A percentile compares a stretch with the other conserved stretches of the same genome.
These are phyloP conservation scores for Gyromitra esculenta DNA, from an alignment of 2,329 filamentous ascomycete species.

Conservation along the genomic window DNA sequence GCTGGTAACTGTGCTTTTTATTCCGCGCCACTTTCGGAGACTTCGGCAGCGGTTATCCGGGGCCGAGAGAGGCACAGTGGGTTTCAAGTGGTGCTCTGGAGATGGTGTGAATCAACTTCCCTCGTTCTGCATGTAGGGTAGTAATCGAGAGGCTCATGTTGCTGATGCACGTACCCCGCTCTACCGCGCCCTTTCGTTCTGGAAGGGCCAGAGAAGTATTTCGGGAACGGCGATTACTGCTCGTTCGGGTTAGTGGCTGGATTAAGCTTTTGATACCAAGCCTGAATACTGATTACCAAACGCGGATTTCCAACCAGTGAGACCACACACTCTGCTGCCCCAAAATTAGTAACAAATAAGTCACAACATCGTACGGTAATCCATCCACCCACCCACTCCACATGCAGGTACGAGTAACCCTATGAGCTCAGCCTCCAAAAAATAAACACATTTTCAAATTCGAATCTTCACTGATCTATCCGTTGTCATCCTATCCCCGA, in stretches of 20 bases:
- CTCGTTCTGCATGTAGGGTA: not conserved
- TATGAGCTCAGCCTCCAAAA: conserved; percentile 12
- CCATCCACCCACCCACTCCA: too few species aligned
- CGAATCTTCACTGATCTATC: not conserved
- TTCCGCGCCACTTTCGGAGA: not conserved
- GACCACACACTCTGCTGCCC: not conserved
- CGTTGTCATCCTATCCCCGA: not conserved
- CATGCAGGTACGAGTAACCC: not conserved
- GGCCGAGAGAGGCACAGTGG: not conserved
- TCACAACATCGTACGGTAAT: not conserved
- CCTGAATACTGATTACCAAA: not conserved
- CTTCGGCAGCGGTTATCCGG: not conserved
- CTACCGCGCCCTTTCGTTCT: not conserved
- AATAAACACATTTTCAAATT: conserved; percentile 4
- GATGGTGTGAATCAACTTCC: not conserved
- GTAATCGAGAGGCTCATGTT: not conserved
- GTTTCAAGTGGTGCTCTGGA: not conserved
- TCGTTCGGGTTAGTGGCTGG: not conserved
- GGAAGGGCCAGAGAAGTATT: conserved; percentile 6
- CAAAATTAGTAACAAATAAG: conserved; percentile 11
- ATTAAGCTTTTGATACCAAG: conserved; percentile 15
- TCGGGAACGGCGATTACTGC: not conserved
- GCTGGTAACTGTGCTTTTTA: not conserved
- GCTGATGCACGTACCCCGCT: not conserved
- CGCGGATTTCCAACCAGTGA: not conserved